These are phyloP conservation scores for Eucalyptus grandis DNA, from an alignment of 345 rosid species.

Conservation along the genomic window DNA sequence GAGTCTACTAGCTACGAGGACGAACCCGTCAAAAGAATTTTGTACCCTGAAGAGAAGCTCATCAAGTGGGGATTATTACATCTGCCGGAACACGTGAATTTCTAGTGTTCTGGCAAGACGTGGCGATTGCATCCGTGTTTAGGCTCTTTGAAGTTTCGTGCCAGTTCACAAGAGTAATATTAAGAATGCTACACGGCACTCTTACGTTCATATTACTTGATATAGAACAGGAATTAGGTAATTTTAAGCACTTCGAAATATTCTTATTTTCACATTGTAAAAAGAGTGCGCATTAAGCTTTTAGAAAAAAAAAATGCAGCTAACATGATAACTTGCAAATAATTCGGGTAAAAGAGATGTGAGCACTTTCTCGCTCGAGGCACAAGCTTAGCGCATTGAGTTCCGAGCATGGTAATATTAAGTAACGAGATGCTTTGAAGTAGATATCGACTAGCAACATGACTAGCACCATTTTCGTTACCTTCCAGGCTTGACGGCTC, in stretches of 20 bases:
- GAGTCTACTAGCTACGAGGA: neutral
- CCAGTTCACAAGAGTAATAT: neutral
- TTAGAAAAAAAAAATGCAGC: neutral
- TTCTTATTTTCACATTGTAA: neutral
- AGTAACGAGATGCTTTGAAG: too few relatives aligned
- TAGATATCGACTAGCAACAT: too few relatives aligned
- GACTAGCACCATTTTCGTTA: neutral
- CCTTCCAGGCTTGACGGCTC: slow-evolving; percentile 73
- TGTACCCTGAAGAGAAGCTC: neutral
- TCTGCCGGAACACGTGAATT: neutral
- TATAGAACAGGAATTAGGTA: neutral
- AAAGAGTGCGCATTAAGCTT: neutral
- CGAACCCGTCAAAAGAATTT: neutral
- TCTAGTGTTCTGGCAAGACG: neutral
- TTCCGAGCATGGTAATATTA: too few relatives aligned
- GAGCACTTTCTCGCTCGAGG: too few relatives aligned
- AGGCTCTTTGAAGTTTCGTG: neutral
- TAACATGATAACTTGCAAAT: too few relatives aligned
- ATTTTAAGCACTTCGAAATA: neutral
- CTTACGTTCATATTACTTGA: neutral
- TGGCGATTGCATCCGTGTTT: neutral
- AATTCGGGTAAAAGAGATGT: too few relatives aligned
- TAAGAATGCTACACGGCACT: neutral
- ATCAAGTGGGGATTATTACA: neutral
- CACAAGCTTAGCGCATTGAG: too few relatives aligned